A percentile compares a stretch with the other conserved stretches of the same genome.
Conservation (phyloP, 1,139 yeast species). For the Lodderomyces orthopsilosis region DNA sequence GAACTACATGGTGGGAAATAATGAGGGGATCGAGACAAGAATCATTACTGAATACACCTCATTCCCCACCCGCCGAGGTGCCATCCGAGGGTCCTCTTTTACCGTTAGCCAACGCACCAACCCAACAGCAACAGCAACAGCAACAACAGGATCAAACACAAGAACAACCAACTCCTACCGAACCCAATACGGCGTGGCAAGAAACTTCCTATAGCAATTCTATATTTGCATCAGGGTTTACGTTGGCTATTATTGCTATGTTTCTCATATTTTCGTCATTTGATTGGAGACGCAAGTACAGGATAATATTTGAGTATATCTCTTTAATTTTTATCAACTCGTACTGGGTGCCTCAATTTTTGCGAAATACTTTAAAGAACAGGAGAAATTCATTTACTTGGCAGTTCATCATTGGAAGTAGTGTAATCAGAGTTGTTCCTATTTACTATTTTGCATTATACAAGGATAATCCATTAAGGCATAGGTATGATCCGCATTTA, state of each 20-base stretch:
- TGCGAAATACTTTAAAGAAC: conserved; percentile 73
- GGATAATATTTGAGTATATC: conserved; percentile 58
- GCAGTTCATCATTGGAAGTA: conserved; percentile 69
- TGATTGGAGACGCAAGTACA: conserved; percentile 59
- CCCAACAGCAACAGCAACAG: not conserved
- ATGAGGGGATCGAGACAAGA: conserved; percentile 39
- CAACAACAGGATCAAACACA: conserved; percentile 12
- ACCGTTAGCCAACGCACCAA: conserved; percentile 12
- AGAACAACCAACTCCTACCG: conserved; percentile 9
- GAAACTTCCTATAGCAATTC: conserved; percentile 60
- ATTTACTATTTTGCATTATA: conserved; percentile 56
- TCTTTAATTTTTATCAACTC: conserved; percentile 57
- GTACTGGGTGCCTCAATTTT: conserved; percentile 89
- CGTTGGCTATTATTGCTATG: conserved; percentile 55
- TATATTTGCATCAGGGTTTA: conserved; percentile 61
- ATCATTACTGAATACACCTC: not conserved
- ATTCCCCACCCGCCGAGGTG: conserved; percentile 7
- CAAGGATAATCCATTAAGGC: conserved; percentile 44
- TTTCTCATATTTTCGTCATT: conserved; percentile 57
- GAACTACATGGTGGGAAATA: conserved; percentile 62
- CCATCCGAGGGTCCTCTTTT: conserved; percentile 12
- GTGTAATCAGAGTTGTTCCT: conserved; percentile 62
- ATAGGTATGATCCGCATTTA: conserved; percentile 53
- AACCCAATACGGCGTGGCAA: conserved; percentile 26
- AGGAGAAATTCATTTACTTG: conserved; percentile 64